Evolutionary conservation across 768 basidiomycete species (phyloP).

Genomic region (Sistotremastrum niveocremeum): DNA sequence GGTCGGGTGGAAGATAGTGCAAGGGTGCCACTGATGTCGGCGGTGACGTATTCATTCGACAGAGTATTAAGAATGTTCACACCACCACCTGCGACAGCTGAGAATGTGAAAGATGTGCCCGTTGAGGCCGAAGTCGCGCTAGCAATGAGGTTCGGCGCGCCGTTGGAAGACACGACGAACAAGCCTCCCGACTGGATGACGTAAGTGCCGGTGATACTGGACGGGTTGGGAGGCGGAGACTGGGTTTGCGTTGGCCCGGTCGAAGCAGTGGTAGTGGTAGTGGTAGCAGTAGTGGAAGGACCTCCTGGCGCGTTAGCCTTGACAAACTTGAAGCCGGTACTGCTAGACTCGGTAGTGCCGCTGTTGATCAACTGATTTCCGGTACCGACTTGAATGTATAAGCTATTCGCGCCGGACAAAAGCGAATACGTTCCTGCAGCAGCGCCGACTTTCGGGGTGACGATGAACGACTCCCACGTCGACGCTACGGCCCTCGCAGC

Average conservation of each 20-base stretch:
- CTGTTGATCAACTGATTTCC: constrained; percentile 18
- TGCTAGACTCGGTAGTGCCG: constrained; percentile 12
- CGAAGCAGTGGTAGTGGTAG: too few species aligned
- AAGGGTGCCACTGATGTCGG: constrained; percentile 17
- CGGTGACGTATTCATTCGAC: constrained; percentile 18
- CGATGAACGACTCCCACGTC: constrained; percentile 19
- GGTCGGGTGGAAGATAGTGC: constrained; percentile 16
- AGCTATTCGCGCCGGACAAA: constrained; percentile 18
- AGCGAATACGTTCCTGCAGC: constrained; percentile 19
- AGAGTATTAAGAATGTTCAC: constrained; percentile 16
- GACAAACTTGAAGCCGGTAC: constrained; percentile 12
- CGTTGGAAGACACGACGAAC: constrained; percentile 12
- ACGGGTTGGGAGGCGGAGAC: constrained; percentile 2
- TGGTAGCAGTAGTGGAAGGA: too few species aligned
- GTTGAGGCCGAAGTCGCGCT: constrained; percentile 9
- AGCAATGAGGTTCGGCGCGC: constrained; percentile 15
- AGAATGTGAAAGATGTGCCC: constrained; percentile 14
- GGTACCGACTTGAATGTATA: constrained; percentile 15
- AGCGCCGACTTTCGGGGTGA: constrained; percentile 14
- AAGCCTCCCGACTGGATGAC: constrained; percentile 15
- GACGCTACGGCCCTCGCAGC: constrained; percentile 16
- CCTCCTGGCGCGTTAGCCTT: too few species aligned
- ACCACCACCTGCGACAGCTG: constrained; percentile 17
- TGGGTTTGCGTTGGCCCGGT: too few species aligned
- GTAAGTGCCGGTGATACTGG: constrained; percentile 20